phyloP scores from a whole-genome alignment of 306 rosid genomes.

The Delonix regia region DNA sequence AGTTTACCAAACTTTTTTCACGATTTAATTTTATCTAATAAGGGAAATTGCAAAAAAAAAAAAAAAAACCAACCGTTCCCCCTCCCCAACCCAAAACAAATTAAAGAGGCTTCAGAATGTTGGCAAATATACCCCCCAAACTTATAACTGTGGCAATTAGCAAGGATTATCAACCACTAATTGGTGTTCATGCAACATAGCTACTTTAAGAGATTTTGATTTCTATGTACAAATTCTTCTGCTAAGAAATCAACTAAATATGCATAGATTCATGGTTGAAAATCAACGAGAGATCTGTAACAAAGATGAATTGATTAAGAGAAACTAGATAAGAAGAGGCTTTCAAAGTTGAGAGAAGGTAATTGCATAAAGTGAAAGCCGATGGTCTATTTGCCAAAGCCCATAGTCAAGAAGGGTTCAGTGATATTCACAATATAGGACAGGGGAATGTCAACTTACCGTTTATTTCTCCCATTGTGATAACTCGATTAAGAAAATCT shows the following conservation, averaged over 20 bases:
- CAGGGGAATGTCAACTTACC: slow-evolving; percentile 64
- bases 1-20: slow-evolving; percentile 13
- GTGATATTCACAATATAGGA: slow-evolving; percentile 25
- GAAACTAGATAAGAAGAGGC: slow-evolving; percentile 22
- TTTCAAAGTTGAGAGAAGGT: neutral
- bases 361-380: slow-evolving; percentile 25
- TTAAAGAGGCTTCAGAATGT: too few species aligned
- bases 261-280: neutral
- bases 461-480: slow-evolving; percentile 91
- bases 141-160: too few species aligned
- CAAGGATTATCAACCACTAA: neutral
- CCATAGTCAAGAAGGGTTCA: slow-evolving; percentile 1
- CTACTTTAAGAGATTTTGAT: slow-evolving; percentile 9
- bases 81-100: too few species aligned
- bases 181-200: neutral
- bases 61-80: too few species aligned
- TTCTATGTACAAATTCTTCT: neutral
- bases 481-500: slow-evolving; percentile 89
- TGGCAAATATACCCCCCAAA: neutral
- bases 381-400: slow-evolving; percentile 2
- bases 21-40: neutral
- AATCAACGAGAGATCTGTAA: neutral
- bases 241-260: slow-evolving; percentile 3
- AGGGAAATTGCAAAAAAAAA: too few species aligned
- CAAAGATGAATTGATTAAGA: slow-evolving; percentile 1